Evolutionary conservation across 208 protist genomes (phyloP).

Genomic region (Leishmania turanica): DNA sequence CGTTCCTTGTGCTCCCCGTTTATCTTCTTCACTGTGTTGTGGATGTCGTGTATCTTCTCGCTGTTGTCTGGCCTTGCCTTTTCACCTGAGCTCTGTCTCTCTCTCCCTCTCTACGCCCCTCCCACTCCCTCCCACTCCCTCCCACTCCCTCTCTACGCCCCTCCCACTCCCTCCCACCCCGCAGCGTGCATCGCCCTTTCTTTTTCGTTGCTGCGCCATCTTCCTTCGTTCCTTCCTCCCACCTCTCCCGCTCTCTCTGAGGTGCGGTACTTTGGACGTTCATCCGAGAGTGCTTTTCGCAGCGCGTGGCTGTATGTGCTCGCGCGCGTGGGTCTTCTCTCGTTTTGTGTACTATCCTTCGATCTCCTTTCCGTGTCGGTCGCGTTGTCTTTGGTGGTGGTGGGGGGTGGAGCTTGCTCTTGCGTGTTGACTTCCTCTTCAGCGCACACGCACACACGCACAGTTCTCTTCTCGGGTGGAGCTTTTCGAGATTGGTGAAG

Average conservation of each 20-base stretch:
- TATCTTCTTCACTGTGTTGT: not conserved
- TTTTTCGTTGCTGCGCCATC: too few species aligned
- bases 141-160: not conserved
- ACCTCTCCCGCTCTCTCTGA: too few species aligned
- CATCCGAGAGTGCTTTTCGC: not conserved
- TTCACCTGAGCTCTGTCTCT: not conserved
- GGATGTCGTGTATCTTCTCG: not conserved
- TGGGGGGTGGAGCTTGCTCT: not conserved
- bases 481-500: not conserved
- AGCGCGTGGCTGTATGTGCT: not conserved
- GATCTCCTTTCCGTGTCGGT: not conserved
- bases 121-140: not conserved
- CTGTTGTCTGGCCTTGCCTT: not conserved
- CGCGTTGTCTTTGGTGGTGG: not conserved
- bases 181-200: not conserved
- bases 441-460: not conserved
- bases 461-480: not conserved
- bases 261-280: not conserved
- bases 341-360: not conserved
- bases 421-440: not conserved
- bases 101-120: not conserved
- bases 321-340: not conserved
- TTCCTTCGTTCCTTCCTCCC: not conserved
- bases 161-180: not conserved
- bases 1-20: not conserved